These are phyloP conservation scores for Daedaleopsis sinensis DNA, from an alignment of 768 basidiomycete species.

Conservation along the genomic window DNA sequence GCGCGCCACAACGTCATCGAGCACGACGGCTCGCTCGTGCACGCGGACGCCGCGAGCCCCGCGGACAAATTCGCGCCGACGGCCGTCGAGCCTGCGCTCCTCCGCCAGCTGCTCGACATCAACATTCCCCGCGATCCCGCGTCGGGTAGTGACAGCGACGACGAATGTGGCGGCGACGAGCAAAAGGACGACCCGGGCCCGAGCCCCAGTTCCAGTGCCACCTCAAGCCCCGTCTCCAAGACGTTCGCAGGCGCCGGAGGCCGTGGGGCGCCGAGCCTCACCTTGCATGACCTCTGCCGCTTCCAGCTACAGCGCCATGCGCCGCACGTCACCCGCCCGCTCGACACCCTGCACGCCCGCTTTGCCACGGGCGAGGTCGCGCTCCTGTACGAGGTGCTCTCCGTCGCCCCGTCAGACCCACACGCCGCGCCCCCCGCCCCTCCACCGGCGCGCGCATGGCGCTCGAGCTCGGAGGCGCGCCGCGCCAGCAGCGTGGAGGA, in stretches of 20 bases:
- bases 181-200: background rate
- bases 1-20: conserved; percentile 32
- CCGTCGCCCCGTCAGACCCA: background rate
- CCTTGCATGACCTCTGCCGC: background rate
- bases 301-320: background rate
- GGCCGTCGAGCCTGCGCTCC: conserved; percentile 15
- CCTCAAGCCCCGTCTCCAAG: background rate
- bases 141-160: too few relatives aligned
- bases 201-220: background rate
- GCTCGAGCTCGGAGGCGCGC: background rate
- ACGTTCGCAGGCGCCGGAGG: background rate
- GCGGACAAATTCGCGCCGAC: conserved; percentile 25
- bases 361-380: conserved; percentile 61
- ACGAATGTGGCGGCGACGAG: background rate
- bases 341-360: conserved; percentile 49
- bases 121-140: too few relatives aligned
- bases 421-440: too few relatives aligned
- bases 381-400: conserved; percentile 36
- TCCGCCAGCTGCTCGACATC: conserved; percentile 17
- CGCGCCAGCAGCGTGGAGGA: too few relatives aligned
- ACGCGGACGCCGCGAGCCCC: conserved; percentile 24
- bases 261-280: background rate
- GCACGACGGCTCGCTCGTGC: conserved; percentile 33
- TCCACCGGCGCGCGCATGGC: background rate
- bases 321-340: conserved; percentile 7